A percentile compares a stretch with the other conserved stretches of the same genome.
These are phyloP conservation scores for Cairneyella variabilis DNA, from an alignment of 495 filamentous ascomycete species.

Conservation along the genomic window DNA sequence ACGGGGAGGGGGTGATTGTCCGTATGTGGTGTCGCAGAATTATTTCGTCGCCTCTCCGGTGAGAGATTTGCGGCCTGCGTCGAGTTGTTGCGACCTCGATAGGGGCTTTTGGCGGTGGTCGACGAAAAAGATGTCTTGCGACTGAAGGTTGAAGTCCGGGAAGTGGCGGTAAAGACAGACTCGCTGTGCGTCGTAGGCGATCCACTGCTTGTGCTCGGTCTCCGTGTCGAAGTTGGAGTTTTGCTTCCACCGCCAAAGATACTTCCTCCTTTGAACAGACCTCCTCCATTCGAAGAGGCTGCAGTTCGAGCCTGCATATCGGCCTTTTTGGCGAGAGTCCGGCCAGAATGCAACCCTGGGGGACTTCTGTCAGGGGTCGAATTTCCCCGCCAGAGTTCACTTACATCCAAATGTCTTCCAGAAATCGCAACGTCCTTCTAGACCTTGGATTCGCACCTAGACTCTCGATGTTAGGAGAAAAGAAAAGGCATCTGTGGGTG, in stretches of 20 bases:
- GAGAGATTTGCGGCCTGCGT: slow-evolving; percentile 3
- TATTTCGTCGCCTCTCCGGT: slow-evolving; percentile 7
- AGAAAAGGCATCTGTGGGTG: not conserved
- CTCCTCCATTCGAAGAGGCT: not conserved
- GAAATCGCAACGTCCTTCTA: no score
- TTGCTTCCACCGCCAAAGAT: slow-evolving; percentile 11
- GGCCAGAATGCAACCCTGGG: no score
- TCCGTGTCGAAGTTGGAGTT: slow-evolving; percentile 6
- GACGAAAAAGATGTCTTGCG: slow-evolving; percentile 20
- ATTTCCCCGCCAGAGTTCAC: no score
- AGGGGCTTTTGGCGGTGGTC: slow-evolving; percentile 9
- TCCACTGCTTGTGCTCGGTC: slow-evolving; percentile 21
- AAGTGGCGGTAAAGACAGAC: not conserved
- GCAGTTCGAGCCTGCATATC: slow-evolving; percentile 1
- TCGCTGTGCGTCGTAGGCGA: slow-evolving; percentile 11
- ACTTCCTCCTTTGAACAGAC: slow-evolving; percentile 9
- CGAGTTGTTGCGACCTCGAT: slow-evolving; percentile 16
- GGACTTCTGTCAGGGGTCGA: no score
- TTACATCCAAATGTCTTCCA: no score
- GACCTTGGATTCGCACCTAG: no score
- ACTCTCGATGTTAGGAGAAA: not conserved
- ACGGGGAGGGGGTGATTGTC: not conserved
- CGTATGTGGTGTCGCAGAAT: not conserved
- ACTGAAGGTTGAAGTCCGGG: not conserved
- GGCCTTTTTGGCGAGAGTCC: no score